Evolutionary conservation across 2,329 filamentous ascomycete species (phyloP).

Genomic region (Colletotrichum orbiculare): DNA sequence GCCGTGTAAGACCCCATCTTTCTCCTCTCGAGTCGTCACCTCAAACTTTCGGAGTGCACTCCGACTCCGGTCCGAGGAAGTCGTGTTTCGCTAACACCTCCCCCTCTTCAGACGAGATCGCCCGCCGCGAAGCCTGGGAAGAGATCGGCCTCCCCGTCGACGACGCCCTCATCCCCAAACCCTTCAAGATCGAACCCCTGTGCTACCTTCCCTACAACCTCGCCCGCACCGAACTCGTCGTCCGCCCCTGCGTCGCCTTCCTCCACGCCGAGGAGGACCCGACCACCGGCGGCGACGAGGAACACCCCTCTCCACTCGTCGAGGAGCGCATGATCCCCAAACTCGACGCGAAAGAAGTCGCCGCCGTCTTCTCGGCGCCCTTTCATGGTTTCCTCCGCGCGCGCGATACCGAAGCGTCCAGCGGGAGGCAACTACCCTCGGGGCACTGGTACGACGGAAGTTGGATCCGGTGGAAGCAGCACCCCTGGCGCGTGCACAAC

Average conservation of each 20-base stretch:
- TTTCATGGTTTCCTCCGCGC: conserved; percentile 83
- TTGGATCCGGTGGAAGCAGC: conserved; percentile 84
- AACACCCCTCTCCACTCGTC: conserved; percentile 54
- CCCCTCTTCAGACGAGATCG: conserved; percentile 74
- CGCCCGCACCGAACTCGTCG: conserved; percentile 78
- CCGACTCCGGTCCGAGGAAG: too few species aligned
- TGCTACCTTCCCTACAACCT: conserved; percentile 84
- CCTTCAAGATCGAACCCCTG: conserved; percentile 88
- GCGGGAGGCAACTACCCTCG: conserved; percentile 54
- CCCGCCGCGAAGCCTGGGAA: conserved; percentile 89
- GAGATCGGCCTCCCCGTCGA: conserved; percentile 89
- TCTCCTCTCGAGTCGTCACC: neutral
- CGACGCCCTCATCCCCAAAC: conserved; percentile 74
- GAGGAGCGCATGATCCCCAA: conserved; percentile 81
- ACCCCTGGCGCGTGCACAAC: conserved; percentile 87
- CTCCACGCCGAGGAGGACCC: conserved; percentile 70
- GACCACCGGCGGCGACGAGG: conserved; percentile 13
- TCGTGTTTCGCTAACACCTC: too few species aligned
- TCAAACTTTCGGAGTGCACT: too few species aligned
- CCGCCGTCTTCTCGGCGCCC: conserved; percentile 90
- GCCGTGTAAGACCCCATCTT: conserved; percentile 60
- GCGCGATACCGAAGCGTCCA: conserved; percentile 63
- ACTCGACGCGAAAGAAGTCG: conserved; percentile 90
- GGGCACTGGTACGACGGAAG: conserved; percentile 86
- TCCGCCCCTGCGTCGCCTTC: conserved; percentile 82